phyloP scores from a whole-genome alignment of 192 early-diverging fungal genomes.

The Coemansia sp. region DNA sequence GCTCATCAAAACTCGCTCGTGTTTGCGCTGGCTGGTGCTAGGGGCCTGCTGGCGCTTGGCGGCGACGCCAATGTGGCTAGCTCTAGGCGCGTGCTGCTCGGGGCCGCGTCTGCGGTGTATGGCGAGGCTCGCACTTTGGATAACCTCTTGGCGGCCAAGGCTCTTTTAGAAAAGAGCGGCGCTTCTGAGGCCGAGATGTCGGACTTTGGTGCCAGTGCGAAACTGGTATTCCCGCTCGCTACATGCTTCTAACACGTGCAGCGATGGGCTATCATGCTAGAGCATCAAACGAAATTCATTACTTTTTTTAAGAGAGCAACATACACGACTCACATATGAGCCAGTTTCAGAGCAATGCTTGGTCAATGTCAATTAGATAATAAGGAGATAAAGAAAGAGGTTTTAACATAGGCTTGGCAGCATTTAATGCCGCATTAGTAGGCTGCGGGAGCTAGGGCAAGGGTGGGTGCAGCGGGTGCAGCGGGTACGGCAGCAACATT shows the following conservation, averaged over 20 bases:
- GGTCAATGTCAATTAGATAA: slow-evolving; percentile 1
- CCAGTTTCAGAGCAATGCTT: background rate
- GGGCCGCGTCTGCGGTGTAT: slow-evolving; percentile 18
- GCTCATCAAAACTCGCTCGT: slow-evolving; percentile 14
- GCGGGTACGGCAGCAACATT: slow-evolving; percentile 29
- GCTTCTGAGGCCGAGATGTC: slow-evolving; percentile 14
- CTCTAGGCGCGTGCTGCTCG: slow-evolving; percentile 13
- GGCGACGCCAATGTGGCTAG: slow-evolving; percentile 12
- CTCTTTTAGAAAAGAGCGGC: slow-evolving; percentile 20
- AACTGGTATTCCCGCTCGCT: slow-evolving; percentile 34
- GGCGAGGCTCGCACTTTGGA: slow-evolving; percentile 27
- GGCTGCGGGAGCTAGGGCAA: background rate
- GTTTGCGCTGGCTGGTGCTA: slow-evolving; percentile 17
- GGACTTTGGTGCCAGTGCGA: slow-evolving; percentile 18
- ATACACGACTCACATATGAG: background rate
- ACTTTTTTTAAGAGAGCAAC: background rate
- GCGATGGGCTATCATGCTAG: background rate
- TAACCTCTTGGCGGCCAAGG: slow-evolving; percentile 22
- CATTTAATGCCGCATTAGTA: background rate
- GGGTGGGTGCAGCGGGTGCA: background rate
- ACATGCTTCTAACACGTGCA: slow-evolving; percentile 33
- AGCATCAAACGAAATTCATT: background rate
- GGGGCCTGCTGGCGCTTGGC: slow-evolving; percentile 28
- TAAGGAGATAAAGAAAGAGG: background rate
- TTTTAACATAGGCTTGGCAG: background rate